These are phyloP conservation scores for Eimeria mitis DNA, from an alignment of 169 alveolate species.

Conservation along the genomic window DNA sequence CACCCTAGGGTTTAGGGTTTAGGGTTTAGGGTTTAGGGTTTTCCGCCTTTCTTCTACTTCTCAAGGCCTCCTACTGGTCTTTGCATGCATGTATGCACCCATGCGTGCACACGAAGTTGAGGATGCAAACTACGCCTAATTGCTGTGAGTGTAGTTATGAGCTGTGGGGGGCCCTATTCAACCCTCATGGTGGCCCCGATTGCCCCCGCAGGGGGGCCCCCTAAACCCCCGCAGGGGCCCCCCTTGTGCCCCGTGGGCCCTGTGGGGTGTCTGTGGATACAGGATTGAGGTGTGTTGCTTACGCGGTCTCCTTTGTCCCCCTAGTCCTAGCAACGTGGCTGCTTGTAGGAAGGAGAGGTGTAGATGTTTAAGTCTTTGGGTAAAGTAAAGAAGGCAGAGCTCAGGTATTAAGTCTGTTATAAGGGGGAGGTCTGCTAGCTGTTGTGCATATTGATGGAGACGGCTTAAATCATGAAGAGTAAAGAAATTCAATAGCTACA, in stretches of 20 bases:
- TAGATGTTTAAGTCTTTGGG: not conserved
- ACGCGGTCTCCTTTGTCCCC: slow-evolving; percentile 84
- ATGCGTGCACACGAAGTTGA: too few relatives aligned
- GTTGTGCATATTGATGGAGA: slow-evolving; percentile 78
- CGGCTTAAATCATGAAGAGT: slow-evolving; percentile 80
- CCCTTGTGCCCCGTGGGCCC: too few relatives aligned
- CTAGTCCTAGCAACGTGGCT: slow-evolving; percentile 84
- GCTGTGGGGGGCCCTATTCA: too few relatives aligned
- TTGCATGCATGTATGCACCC: slow-evolving; percentile 15
- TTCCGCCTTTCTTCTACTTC: too few relatives aligned
- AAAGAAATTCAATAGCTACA: slow-evolving; percentile 60
- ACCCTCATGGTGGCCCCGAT: too few relatives aligned
- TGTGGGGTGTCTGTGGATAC: too few relatives aligned
- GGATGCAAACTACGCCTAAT: too few relatives aligned
- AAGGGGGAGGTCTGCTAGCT: slow-evolving; percentile 79
- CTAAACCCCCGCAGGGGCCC: too few relatives aligned
- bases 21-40: not conserved
- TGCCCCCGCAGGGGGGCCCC: too few relatives aligned
- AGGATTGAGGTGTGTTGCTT: not conserved
- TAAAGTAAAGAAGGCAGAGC: slow-evolving; percentile 56
- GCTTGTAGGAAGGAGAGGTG: slow-evolving; percentile 79
- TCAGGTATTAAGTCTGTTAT: slow-evolving; percentile 80
- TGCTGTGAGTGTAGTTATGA: too few relatives aligned
- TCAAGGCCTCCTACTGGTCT: too few relatives aligned
- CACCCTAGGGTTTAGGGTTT: not conserved